Evolutionary conservation across 192 early-diverging fungal genomes (phyloP), one percentile per base, ranked within the genome.

Genomic region (Coemansia asiatica): DNA sequence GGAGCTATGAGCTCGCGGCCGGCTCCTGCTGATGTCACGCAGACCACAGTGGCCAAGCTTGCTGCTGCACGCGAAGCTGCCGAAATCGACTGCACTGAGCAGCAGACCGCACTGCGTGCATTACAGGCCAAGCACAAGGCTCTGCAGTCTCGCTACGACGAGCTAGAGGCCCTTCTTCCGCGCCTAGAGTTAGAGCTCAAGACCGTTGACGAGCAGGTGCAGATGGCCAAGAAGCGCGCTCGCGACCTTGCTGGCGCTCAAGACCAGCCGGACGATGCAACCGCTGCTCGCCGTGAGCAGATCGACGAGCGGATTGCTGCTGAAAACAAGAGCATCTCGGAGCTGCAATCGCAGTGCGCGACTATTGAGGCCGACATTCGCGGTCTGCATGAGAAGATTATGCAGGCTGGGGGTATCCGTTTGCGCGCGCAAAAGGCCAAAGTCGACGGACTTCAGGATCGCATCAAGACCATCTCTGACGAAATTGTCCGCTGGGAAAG

Each of bases 1-100:
- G 97, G 97, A 12, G 92, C 89, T 26, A 99, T 98, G 97, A 87
- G 89, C 74, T 92, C 91, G 12, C 87, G 90, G 38, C 28, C 40
- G 1, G 69, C 74, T 10, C 76, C 79, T 15, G 85, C 79, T 10
- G 87, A 85, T 35, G 84, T 83, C 22, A 75, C 84, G 25, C 69
- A 82, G 6, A 86, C 85, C 23, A 68, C 68, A 7, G 73, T 92
- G 7, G 85, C 79, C 1, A 68, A 73, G 6, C 81, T 93, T 6
- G 85, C 88, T 28, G 72, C 80, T 1, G 85, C 89, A 31, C 84
- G 86, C 27, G 84, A 86, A 64, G 64, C 83, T 4, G 77, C 84
- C 10, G 90, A 93, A 48, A 50, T 48, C 1, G 82, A 87, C 16
- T 83, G 79, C 51, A 72, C 68, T 53, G 81, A 88, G 46, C 72